A percentile compares a stretch with the other conserved stretches of the same genome.
phyloP scores from a whole-genome alignment of 352 stramenopile genomes.

The Globisporangium parvum region DNA sequence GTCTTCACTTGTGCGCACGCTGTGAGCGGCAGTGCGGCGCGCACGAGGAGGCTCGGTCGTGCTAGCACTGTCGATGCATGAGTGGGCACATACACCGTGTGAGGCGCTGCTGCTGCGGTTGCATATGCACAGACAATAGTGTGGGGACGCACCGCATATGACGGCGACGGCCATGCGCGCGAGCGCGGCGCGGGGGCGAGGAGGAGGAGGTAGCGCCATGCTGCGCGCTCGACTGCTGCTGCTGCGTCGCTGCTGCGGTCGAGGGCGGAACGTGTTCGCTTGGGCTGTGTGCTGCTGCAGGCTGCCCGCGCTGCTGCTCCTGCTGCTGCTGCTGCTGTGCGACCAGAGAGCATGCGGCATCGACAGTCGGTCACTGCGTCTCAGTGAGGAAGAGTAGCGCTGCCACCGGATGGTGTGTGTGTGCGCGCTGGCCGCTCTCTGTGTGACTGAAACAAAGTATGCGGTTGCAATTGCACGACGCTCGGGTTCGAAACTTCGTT shows the following conservation, averaged over 20 bases:
- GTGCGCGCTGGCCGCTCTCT: too few species aligned
- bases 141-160: background rate
- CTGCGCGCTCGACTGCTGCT: background rate
- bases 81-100: too few species aligned
- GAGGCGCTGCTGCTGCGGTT: background rate
- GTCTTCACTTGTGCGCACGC: slow-evolving; percentile 7
- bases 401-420: too few species aligned
- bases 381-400: too few species aligned
- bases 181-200: background rate
- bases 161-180: background rate
- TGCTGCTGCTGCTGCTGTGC: background rate
- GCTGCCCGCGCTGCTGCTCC: too few species aligned
- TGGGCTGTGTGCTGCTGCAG: background rate
- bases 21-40: slow-evolving; percentile 3
- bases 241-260: background rate
- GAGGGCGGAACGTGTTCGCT: background rate
- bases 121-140: background rate
- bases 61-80: too few species aligned
- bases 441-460: too few species aligned
- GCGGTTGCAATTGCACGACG: too few species aligned
- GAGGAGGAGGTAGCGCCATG: background rate
- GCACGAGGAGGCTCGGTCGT: background rate
- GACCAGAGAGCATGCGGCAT: too few species aligned
- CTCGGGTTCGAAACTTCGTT: too few species aligned
- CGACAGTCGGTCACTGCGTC: too few species aligned